These are phyloP conservation scores for Tolypocladium sp. DNA, from an alignment of 2,329 filamentous ascomycete genomes.

Conservation along the genomic window DNA sequence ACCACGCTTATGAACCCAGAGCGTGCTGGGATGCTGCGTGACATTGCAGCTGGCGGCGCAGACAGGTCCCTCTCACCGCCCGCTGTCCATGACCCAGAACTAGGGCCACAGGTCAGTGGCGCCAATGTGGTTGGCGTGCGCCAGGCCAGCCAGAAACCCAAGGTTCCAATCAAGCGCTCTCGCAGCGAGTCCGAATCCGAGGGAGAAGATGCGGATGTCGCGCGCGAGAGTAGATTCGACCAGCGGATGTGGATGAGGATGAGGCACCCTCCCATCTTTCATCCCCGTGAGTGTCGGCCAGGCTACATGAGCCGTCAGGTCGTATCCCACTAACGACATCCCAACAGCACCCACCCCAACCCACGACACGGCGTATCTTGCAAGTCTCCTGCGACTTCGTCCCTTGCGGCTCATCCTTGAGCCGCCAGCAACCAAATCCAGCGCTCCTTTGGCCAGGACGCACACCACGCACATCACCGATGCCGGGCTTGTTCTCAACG, in stretches of 20 bases:
- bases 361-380: slow-evolving; percentile 6
- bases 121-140: neutral
- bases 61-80: neutral
- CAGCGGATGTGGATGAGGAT: neutral
- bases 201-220: neutral
- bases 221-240: neutral
- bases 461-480: slow-evolving; percentile 3
- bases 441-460: neutral
- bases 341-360: slow-evolving; percentile 3
- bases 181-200: neutral
- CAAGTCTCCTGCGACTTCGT: slow-evolving; percentile 6
- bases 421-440: neutral
- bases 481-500: slow-evolving; percentile 8
- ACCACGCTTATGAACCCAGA: slow-evolving; percentile 15
- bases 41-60: slow-evolving; percentile 2
- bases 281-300: neutral
- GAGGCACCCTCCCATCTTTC: neutral
- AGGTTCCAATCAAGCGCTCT: neutral
- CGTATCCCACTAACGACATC: neutral
- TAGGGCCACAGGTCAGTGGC: neutral
- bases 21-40: slow-evolving; percentile 13
- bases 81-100: neutral
- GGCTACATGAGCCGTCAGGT: too few relatives aligned
- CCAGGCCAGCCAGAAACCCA: neutral
- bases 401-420: slow-evolving; percentile 6